Conservation (phyloP, 768 basidiomycete species). For the Coprinopsis cinerea region DNA sequence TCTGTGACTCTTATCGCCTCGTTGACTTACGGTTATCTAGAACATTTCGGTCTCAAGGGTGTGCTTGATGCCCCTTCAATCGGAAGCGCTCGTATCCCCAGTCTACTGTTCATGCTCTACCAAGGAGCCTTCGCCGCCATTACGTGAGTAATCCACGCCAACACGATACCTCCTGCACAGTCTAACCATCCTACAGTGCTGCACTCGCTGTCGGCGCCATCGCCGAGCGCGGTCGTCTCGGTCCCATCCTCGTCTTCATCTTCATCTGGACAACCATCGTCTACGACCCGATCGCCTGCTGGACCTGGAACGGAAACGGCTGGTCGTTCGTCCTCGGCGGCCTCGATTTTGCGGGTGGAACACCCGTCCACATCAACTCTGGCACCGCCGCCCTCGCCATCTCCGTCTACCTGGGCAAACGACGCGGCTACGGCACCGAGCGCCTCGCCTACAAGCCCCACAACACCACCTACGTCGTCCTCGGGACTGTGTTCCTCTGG, state of each 20-base stretch:
- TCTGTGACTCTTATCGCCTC: neutral
- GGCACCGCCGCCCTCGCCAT: slow-evolving; percentile 90
- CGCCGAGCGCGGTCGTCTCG: slow-evolving; percentile 82
- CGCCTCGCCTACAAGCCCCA: slow-evolving; percentile 89
- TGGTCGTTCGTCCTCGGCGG: slow-evolving; percentile 77
- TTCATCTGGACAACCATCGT: slow-evolving; percentile 87
- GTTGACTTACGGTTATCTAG: slow-evolving; percentile 26
- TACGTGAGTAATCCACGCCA: slow-evolving; percentile 46
- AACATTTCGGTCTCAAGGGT: slow-evolving; percentile 76
- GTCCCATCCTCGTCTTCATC: slow-evolving; percentile 84
- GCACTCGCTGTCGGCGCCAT: slow-evolving; percentile 90
- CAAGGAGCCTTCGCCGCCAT: slow-evolving; percentile 90
- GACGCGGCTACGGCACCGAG: slow-evolving; percentile 87
- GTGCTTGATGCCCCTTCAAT: slow-evolving; percentile 73
- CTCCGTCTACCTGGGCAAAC: slow-evolving; percentile 85
- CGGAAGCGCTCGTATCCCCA: slow-evolving; percentile 65
- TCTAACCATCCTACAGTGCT: slow-evolving; percentile 41
- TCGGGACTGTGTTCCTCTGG: slow-evolving; percentile 93
- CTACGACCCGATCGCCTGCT: slow-evolving; percentile 92
- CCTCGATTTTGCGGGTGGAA: slow-evolving; percentile 92
- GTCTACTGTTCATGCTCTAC: slow-evolving; percentile 76
- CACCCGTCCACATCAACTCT: slow-evolving; percentile 96
- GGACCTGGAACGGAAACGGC: slow-evolving; percentile 87
- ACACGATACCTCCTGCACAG: neutral
- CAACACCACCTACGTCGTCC: slow-evolving; percentile 88